Conservation (phyloP, 768 basidiomycete genomes). For the Boletus huronensis region DNA sequence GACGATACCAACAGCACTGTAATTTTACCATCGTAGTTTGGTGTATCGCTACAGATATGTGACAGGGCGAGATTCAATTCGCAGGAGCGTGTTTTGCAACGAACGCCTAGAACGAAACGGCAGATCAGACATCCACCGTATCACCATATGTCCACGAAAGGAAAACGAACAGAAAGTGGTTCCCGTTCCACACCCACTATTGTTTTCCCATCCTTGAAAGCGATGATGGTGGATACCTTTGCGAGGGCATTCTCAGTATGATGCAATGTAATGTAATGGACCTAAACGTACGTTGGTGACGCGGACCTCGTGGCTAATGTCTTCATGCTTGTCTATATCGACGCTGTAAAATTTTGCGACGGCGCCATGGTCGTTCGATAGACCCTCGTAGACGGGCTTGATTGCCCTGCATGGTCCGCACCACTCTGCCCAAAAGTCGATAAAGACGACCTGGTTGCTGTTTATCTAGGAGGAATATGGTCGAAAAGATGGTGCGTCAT, state of each 20-base stretch:
- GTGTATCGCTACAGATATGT: not conserved
- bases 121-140: not conserved
- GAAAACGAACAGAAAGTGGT: not conserved
- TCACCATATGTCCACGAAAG: too few species aligned
- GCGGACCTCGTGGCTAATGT: slow-evolving; percentile 5
- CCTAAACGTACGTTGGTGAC: not conserved
- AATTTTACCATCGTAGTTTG: not conserved
- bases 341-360: slow-evolving; percentile 3
- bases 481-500: not conserved
- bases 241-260: not conserved
- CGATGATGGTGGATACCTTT: slow-evolving; percentile 3
- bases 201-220: slow-evolving; percentile 1
- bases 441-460: not conserved
- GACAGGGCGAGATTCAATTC: not conserved
- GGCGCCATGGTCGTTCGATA: slow-evolving; percentile 1
- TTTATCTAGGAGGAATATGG: not conserved
- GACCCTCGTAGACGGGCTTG: slow-evolving; percentile 1
- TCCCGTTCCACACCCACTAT: not conserved
- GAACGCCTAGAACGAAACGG: not conserved
- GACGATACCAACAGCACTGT: not conserved
- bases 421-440: slow-evolving; percentile 14
- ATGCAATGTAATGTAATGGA: too few species aligned
- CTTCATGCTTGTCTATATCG: slow-evolving; percentile 35
- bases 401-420: slow-evolving; percentile 5
- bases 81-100: slow-evolving; percentile 1